Evolutionary conservation across 208 protist genomes (phyloP).

Genomic region (Leishmania aethiopica): DNA sequence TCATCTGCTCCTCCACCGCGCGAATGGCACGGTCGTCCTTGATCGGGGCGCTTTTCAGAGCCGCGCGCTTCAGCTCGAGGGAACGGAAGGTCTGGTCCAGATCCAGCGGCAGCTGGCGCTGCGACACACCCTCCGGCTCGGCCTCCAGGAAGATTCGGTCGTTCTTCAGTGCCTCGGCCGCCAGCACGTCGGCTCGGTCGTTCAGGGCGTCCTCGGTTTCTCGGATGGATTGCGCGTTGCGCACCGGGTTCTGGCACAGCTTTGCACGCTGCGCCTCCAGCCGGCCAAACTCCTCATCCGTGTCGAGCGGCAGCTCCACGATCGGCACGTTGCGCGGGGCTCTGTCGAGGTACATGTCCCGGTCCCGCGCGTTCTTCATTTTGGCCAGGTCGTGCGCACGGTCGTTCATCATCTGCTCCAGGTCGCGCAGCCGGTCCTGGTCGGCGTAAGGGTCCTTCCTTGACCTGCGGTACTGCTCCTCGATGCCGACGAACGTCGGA

Average conservation of each 20-base stretch:
- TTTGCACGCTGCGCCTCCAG: slow-evolving; percentile 68
- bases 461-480: slow-evolving; percentile 64
- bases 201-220: slow-evolving; percentile 64
- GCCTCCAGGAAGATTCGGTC: slow-evolving; percentile 83
- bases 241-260: slow-evolving; percentile 55
- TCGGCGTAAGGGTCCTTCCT: slow-evolving; percentile 67
- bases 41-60: slow-evolving; percentile 49
- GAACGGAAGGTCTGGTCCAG: slow-evolving; percentile 60
- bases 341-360: slow-evolving; percentile 47
- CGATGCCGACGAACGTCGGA: slow-evolving; percentile 60
- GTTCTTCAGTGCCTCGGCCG: slow-evolving; percentile 65
- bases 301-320: slow-evolving; percentile 75
- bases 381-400: slow-evolving; percentile 67
- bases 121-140: slow-evolving; percentile 60
- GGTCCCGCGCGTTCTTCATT: slow-evolving; percentile 63
- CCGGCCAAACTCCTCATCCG: slow-evolving; percentile 59
- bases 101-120: slow-evolving; percentile 69
- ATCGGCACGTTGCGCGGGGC: slow-evolving; percentile 54
- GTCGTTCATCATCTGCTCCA: slow-evolving; percentile 79
- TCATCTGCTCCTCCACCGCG: slow-evolving; percentile 77
- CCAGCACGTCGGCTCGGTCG: slow-evolving; percentile 61
- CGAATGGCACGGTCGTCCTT: slow-evolving; percentile 44
- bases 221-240: slow-evolving; percentile 49
- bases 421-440: slow-evolving; percentile 47
- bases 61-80: slow-evolving; percentile 71